Percentiles rank a stretch among this genome's conserved stretches.
These are phyloP conservation scores for Pichia phayaonensis DNA, from an alignment of 805 yeast genomes.

Conservation along the genomic window DNA sequence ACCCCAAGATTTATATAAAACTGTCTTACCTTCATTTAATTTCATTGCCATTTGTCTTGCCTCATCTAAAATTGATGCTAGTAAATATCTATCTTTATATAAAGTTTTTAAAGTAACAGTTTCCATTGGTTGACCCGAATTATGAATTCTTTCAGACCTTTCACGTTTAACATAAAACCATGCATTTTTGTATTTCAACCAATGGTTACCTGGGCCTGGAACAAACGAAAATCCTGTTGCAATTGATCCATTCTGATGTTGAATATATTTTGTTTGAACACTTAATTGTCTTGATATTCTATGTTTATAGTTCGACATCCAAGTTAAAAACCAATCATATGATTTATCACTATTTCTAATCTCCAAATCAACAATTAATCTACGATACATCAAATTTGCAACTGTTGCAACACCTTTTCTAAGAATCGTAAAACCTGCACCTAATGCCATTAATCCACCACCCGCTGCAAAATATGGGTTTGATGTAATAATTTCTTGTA, in stretches of 20 bases:
- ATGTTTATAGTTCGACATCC: conserved; percentile 84
- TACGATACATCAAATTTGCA: conserved; percentile 67
- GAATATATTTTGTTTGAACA: conserved; percentile 79
- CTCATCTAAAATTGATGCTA: conserved; percentile 61
- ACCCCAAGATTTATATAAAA: conserved; percentile 89
- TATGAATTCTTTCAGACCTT: conserved; percentile 81
- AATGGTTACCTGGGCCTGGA: conserved; percentile 96
- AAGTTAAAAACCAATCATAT: conserved; percentile 88
- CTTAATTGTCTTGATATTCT: conserved; percentile 76
- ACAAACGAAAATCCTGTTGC: conserved; percentile 83
- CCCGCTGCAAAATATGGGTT: conserved; percentile 99
- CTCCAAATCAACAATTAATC: conserved; percentile 83
- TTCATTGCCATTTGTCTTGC: conserved; percentile 79
- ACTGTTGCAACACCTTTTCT: conserved; percentile 59
- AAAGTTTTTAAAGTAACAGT: conserved; percentile 91
- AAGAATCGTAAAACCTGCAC: conserved; percentile 78
- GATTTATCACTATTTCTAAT: conserved; percentile 91
- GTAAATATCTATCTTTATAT: conserved; percentile 68
- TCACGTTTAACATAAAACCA: conserved; percentile 85
- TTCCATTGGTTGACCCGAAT: conserved; percentile 91
- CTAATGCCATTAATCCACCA: conserved; percentile 92
- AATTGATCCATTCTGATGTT: conserved; percentile 89
- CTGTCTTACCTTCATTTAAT: conserved; percentile 88
- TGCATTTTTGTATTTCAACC: conserved; percentile 78
- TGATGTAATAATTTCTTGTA: conserved; percentile 34